Evolutionary conservation across 257 asterid species (phyloP).

Genomic region (Solanum medicagineum): DNA sequence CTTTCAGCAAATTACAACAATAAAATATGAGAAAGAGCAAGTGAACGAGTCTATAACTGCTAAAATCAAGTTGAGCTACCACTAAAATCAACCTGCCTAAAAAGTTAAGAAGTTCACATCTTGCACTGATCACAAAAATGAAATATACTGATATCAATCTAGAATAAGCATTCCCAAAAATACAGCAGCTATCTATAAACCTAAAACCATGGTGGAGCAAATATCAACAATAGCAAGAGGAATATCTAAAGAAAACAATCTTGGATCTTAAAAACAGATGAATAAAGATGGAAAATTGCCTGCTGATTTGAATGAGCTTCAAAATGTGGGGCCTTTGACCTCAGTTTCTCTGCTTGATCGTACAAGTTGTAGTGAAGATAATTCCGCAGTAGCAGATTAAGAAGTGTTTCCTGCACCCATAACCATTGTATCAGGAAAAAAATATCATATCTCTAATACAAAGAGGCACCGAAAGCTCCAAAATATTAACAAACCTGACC

Average conservation of each 20-base stretch:
- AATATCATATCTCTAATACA: background rate
- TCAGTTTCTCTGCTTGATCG: slow-evolving; percentile 93
- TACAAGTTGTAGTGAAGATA: slow-evolving; percentile 84
- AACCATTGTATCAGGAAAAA: background rate
- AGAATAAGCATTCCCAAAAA: background rate
- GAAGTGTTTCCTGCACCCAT: slow-evolving; percentile 71
- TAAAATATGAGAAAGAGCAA: background rate
- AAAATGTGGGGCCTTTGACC: slow-evolving; percentile 94
- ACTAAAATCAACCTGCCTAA: background rate
- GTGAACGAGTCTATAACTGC: background rate
- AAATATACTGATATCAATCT: background rate
- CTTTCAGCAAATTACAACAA: background rate
- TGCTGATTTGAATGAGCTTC: slow-evolving; percentile 97
- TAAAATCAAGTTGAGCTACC: background rate
- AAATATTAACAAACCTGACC: slow-evolving; percentile 65
- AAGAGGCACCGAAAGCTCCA: background rate
- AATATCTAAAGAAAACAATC: background rate
- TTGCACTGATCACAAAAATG: background rate
- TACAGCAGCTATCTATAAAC: background rate
- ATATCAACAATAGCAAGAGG: background rate
- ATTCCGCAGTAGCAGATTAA: slow-evolving; percentile 70
- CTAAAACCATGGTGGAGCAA: background rate
- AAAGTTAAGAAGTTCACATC: background rate
- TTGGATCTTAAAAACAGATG: background rate
- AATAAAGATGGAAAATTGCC: slow-evolving; percentile 24